Percentiles rank a stretch among this genome's conserved stretches.
Conservation (phyloP, 1,284 basidiomycete species). For the Fomitiporia mediterranea region DNA sequence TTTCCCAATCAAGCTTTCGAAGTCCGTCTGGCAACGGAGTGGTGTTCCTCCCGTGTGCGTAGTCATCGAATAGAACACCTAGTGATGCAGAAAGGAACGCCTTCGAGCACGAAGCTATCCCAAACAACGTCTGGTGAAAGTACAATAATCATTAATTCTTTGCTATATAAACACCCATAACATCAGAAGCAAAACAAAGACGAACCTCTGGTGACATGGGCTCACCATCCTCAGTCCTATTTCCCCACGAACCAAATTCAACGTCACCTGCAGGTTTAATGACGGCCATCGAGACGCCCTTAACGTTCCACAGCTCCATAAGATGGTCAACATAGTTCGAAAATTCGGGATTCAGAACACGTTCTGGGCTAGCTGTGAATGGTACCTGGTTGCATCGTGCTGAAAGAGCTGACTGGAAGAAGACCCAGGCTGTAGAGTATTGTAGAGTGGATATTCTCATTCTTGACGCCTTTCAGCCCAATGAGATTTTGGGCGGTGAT, state of each 20-base stretch:
- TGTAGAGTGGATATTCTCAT: too few relatives aligned
- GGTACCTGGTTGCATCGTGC: not conserved
- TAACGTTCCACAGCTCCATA: slow-evolving; percentile 15
- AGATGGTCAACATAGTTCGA: slow-evolving; percentile 4
- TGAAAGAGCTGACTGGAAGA: not conserved
- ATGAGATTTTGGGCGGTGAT: too few relatives aligned
- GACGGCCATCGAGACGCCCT: slow-evolving; percentile 9
- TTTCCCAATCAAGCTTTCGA: slow-evolving; percentile 31
- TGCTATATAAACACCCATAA: not conserved
- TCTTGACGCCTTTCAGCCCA: too few relatives aligned
- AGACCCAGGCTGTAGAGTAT: not conserved
- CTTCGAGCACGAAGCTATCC: slow-evolving; percentile 43
- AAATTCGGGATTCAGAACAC: slow-evolving; percentile 2
- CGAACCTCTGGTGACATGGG: slow-evolving; percentile 29
- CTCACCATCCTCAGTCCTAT: slow-evolving; percentile 30
- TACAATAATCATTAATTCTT: not conserved
- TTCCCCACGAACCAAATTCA: slow-evolving; percentile 21
- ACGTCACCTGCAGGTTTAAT: slow-evolving; percentile 13
- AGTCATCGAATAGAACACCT: slow-evolving; percentile 36
- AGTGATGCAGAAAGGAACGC: slow-evolving; percentile 37
- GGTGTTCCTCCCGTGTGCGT: slow-evolving; percentile 26
- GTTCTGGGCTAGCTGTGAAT: not conserved
- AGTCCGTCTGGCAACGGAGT: slow-evolving; percentile 29
- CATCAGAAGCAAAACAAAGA: not conserved
- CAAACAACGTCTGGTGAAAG: slow-evolving; percentile 34